Conservation (phyloP, 495 filamentous ascomycete genomes). For the Aspergillus campestris region DNA sequence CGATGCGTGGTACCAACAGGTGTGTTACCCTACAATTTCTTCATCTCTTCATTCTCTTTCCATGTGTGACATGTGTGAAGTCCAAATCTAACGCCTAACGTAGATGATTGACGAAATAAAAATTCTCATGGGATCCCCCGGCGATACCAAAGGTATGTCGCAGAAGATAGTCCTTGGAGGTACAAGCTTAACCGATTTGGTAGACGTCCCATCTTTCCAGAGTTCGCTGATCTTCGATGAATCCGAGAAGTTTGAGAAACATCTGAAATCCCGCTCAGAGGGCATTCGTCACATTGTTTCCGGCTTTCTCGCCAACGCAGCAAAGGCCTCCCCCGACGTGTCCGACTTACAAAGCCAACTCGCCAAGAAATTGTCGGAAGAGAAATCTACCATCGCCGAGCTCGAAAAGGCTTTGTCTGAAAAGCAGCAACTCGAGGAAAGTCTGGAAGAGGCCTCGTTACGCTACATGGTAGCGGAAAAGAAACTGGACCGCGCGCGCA, state of each 20-base stretch:
- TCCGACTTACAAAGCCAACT: slow-evolving; percentile 65
- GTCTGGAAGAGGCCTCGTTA: slow-evolving; percentile 74
- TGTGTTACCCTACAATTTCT: slow-evolving; percentile 30
- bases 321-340: slow-evolving; percentile 50
- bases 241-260: slow-evolving; percentile 59
- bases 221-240: slow-evolving; percentile 31
- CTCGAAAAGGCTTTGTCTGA: slow-evolving; percentile 68
- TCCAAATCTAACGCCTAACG: slow-evolving; percentile 35
- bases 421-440: slow-evolving; percentile 73
- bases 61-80: background rate
- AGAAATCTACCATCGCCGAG: slow-evolving; percentile 72
- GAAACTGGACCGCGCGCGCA: slow-evolving; percentile 80
- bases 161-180: background rate
- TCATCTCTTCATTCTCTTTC: slow-evolving; percentile 1
- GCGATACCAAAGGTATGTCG: slow-evolving; percentile 48
- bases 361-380: slow-evolving; percentile 61
- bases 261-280: slow-evolving; percentile 54
- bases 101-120: slow-evolving; percentile 73
- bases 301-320: slow-evolving; percentile 41
- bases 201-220: slow-evolving; percentile 20
- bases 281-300: slow-evolving; percentile 55
- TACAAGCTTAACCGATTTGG: slow-evolving; percentile 11
- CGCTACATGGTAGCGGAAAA: slow-evolving; percentile 93
- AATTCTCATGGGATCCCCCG: slow-evolving; percentile 49
- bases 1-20: slow-evolving; percentile 88